A percentile compares a stretch with the other conserved stretches of the same genome.
phyloP scores from a whole-genome alignment of 1,284 basidiomycete species.

The Cryptococcus maquisensis region DNA sequence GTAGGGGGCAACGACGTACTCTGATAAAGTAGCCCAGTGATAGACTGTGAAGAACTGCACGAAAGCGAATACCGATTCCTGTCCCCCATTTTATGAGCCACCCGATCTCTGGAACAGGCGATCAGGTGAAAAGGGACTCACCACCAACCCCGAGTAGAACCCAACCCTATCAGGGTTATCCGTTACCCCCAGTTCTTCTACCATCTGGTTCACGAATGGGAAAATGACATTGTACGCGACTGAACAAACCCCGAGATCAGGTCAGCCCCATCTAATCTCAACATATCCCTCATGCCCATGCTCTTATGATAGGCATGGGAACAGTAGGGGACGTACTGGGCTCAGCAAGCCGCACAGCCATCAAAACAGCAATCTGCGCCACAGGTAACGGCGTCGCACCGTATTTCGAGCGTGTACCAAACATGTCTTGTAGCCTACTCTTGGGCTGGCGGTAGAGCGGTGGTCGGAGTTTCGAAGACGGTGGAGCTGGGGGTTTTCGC shows the following conservation, averaged over 20 bases:
- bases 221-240: slow-evolving; percentile 44
- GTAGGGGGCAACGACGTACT: slow-evolving; percentile 19
- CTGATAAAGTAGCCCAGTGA: slow-evolving; percentile 46
- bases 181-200: slow-evolving; percentile 47
- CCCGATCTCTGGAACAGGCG: neutral
- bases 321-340: slow-evolving; percentile 34
- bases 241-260: neutral
- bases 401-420: neutral
- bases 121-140: too few relatives aligned
- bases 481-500: too few relatives aligned
- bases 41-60: slow-evolving; percentile 47
- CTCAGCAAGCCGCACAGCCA: slow-evolving; percentile 39
- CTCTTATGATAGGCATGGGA: too few relatives aligned
- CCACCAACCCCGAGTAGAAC: slow-evolving; percentile 46
- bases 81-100: neutral
- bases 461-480: too few relatives aligned
- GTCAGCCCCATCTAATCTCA: neutral
- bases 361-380: slow-evolving; percentile 34
- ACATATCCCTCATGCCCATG: neutral
- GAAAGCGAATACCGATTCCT: slow-evolving; percentile 45
- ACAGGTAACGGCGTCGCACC: slow-evolving; percentile 27
- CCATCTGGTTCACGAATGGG: slow-evolving; percentile 52
- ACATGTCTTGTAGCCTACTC: too few relatives aligned
- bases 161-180: slow-evolving; percentile 46
- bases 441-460: too few relatives aligned